These are phyloP conservation scores for Curvularia sp. DNA, from an alignment of 2,329 filamentous ascomycete species.

Conservation along the genomic window DNA sequence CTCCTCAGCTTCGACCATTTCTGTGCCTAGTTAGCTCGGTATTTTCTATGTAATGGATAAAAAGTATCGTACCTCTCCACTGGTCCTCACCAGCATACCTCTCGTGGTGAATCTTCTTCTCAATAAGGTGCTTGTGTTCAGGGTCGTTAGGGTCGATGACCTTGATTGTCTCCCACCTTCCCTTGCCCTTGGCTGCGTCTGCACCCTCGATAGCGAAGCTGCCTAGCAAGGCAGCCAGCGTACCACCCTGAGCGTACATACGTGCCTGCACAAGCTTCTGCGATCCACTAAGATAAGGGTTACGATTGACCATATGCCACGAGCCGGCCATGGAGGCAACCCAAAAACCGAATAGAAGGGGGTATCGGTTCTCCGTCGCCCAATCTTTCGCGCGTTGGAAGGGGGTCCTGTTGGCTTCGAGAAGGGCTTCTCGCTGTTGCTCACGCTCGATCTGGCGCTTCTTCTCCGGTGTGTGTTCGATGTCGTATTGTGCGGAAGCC, in stretches of 20 bases:
- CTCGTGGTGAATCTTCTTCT: constrained; percentile 88
- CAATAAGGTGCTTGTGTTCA: constrained; percentile 80
- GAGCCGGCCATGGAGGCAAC: constrained; percentile 78
- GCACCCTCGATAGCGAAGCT: constrained; percentile 81
- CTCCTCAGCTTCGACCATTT: constrained; percentile 86
- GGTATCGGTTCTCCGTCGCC: constrained; percentile 82
- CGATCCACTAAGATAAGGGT: constrained; percentile 73
- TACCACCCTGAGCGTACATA: constrained; percentile 91
- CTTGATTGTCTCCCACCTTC: constrained; percentile 84
- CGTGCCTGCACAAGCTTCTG: constrained; percentile 95
- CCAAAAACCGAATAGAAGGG: constrained; percentile 84
- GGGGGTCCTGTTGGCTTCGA: constrained; percentile 63
- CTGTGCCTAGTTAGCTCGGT: constrained; percentile 53
- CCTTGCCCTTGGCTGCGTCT: constrained; percentile 78
- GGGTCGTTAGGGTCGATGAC: constrained; percentile 82
- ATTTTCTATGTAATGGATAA: neutral
- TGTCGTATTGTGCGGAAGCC: constrained; percentile 74
- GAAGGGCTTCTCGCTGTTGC: constrained; percentile 43
- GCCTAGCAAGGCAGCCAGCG: constrained; percentile 81
- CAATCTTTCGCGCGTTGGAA: constrained; percentile 72
- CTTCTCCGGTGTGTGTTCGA: constrained; percentile 66
- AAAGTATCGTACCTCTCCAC: constrained; percentile 77
- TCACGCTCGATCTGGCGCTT: constrained; percentile 41
- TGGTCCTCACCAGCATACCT: constrained; percentile 87
- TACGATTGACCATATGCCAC: constrained; percentile 77